Conservation (phyloP, 345 rosid genomes). For the Hypericum perforatum region DNA sequence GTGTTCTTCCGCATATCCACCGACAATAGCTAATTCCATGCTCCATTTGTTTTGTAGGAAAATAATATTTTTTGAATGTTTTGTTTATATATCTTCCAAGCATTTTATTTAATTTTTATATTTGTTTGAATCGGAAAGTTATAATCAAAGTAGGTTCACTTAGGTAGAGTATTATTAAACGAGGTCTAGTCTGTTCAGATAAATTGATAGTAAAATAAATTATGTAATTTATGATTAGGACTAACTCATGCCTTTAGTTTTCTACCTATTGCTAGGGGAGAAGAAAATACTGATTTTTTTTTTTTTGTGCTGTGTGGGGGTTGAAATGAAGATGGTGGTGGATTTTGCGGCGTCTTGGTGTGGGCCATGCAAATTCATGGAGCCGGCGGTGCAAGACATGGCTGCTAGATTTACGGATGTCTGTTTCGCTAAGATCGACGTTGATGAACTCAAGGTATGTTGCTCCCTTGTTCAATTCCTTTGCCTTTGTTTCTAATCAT, state of each 20-base stretch:
- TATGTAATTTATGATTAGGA: too few species aligned
- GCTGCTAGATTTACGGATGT: slow-evolving; percentile 46
- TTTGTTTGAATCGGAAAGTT: too few species aligned
- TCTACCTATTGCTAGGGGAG: too few species aligned
- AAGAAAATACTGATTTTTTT: neutral
- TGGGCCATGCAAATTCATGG: slow-evolving; percentile 70
- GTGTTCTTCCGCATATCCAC: too few species aligned
- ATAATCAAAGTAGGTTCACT: too few species aligned
- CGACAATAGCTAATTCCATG: too few species aligned
- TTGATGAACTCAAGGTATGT: slow-evolving; percentile 69
- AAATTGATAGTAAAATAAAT: too few species aligned
- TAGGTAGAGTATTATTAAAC: neutral
- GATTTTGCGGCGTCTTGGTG: slow-evolving; percentile 89
- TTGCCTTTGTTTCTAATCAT: neutral
- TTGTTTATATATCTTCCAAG: neutral
- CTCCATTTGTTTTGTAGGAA: too few species aligned
- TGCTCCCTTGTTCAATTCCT: neutral
- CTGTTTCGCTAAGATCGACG: slow-evolving; percentile 70
- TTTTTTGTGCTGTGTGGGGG: neutral
- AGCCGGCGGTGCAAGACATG: slow-evolving; percentile 41
- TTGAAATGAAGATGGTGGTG: slow-evolving; percentile 41
- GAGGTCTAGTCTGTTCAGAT: too few species aligned
- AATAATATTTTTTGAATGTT: too few species aligned
- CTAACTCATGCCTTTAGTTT: too few species aligned
- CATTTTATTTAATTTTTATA: neutral